A percentile compares a stretch with the other conserved stretches of the same genome.
Conservation (phyloP, 2,329 filamentous ascomycete species). For the Decorospora gaudefroyi region DNA sequence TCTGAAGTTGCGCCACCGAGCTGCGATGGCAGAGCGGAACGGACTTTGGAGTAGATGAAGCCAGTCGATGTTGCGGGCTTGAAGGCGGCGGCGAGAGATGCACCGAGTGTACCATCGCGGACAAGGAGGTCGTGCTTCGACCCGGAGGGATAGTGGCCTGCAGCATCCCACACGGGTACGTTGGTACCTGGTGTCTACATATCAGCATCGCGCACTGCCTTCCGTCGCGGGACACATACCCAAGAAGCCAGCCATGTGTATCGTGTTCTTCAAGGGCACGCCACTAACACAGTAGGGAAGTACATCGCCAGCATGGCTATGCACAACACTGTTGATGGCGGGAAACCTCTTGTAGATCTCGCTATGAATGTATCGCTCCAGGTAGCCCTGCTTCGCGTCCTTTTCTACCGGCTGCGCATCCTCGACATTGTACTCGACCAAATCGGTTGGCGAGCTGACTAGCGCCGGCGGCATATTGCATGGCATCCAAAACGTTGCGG, state of each 20-base stretch:
- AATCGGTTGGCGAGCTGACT: conserved; percentile 48
- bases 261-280: conserved; percentile 46
- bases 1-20: conserved; percentile 40
- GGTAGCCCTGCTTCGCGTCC: conserved; percentile 41
- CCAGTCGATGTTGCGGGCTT: conserved; percentile 46
- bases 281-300: conserved; percentile 51
- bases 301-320: conserved; percentile 51
- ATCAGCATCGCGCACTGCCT: neutral
- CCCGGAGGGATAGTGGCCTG: conserved; percentile 33
- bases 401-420: conserved; percentile 48
- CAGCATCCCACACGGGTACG: conserved; percentile 46
- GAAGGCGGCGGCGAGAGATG: conserved; percentile 45
- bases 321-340: conserved; percentile 51
- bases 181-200: conserved; percentile 29
- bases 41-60: conserved; percentile 47
- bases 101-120: conserved; percentile 37
- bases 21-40: conserved; percentile 43
- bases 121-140: conserved; percentile 47
- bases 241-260: conserved; percentile 53
- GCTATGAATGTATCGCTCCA: conserved; percentile 54
- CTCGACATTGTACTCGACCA: conserved; percentile 53
- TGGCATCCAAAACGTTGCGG: conserved; percentile 54
- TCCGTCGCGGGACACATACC: conserved; percentile 29
- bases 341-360: conserved; percentile 54
- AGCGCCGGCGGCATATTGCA: conserved; percentile 52